A percentile compares a stretch with the other conserved stretches of the same genome.
Conservation (phyloP, 805 yeast species). For the Lachancea lanzarotensis region DNA sequence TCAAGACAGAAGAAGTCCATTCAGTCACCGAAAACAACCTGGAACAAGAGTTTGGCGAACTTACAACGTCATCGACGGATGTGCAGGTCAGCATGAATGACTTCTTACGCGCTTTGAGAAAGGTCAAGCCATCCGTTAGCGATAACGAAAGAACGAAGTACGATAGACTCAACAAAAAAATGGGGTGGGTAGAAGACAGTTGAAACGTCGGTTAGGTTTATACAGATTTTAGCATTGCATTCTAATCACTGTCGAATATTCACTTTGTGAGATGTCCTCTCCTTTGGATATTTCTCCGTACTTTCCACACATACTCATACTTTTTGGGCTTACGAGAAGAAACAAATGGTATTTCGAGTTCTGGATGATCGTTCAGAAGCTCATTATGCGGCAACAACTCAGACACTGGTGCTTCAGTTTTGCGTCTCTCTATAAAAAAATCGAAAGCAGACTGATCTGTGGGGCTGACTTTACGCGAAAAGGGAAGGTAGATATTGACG, state of each 20-base stretch:
- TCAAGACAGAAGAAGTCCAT: slow-evolving; percentile 40
- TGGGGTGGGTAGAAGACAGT: slow-evolving; percentile 61
- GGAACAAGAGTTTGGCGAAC: slow-evolving; percentile 37
- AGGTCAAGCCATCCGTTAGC: slow-evolving; percentile 84
- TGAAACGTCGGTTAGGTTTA: slow-evolving; percentile 11
- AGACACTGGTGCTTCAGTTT: slow-evolving; percentile 57
- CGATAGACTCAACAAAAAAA: slow-evolving; percentile 60
- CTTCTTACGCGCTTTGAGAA: slow-evolving; percentile 62
- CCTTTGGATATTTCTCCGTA: slow-evolving; percentile 49
- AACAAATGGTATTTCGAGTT: slow-evolving; percentile 39
- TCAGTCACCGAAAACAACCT: slow-evolving; percentile 42
- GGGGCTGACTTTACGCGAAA: neutral
- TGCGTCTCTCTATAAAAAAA: slow-evolving; percentile 51
- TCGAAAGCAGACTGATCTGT: slow-evolving; percentile 12
- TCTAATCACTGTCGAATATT: neutral
- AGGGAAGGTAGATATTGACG: slow-evolving; percentile 55
- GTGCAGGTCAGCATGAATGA: slow-evolving; percentile 59
- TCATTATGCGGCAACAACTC: slow-evolving; percentile 39
- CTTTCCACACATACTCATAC: slow-evolving; percentile 52
- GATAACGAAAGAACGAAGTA: slow-evolving; percentile 76
- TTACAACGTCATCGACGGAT: slow-evolving; percentile 32
- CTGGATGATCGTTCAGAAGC: slow-evolving; percentile 15
- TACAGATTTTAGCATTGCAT: slow-evolving; percentile 7
- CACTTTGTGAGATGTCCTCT: slow-evolving; percentile 31
- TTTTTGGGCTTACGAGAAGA: slow-evolving; percentile 33